phyloP scores from a whole-genome alignment of 169 alveolate species.

The Plasmodium billcollinsi region DNA sequence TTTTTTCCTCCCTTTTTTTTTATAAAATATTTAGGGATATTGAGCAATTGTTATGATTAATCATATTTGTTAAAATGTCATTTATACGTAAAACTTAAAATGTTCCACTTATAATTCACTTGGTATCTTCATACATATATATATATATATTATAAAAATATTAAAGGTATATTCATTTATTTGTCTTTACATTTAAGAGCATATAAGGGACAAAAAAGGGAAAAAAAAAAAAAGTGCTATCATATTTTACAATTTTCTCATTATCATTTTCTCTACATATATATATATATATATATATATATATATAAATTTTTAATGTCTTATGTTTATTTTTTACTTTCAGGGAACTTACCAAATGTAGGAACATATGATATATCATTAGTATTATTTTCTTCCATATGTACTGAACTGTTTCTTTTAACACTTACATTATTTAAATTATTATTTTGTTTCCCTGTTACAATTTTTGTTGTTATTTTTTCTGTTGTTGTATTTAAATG shows the following conservation, averaged over 20 bases:
- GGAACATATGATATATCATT: neutral
- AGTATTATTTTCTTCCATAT: neutral
- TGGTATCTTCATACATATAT: no score
- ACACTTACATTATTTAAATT: slow-evolving; percentile 2
- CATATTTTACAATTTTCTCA: neutral
- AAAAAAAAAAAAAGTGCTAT: slow-evolving; percentile 1
- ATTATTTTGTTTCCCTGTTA: neutral
- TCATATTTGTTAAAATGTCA: no score
- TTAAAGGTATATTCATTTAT: no score
- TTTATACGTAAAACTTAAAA: no score
- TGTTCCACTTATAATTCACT: no score
- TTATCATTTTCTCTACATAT: neutral
- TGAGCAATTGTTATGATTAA: no score
- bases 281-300: slow-evolving; percentile 11
- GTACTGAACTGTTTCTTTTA: neutral
- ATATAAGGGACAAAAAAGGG: neutral
- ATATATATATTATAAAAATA: no score
- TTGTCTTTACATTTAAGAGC: no score
- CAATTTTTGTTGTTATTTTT: neutral
- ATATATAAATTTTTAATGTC: neutral
- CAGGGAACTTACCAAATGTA: neutral
- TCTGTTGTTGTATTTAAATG: neutral
- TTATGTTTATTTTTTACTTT: neutral
- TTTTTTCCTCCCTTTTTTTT: no score
- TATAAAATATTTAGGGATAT: no score